A percentile compares a stretch with the other conserved stretches of the same genome.
phyloP scores from a whole-genome alignment of 306 rosid genomes.

The Medicago arabica region DNA sequence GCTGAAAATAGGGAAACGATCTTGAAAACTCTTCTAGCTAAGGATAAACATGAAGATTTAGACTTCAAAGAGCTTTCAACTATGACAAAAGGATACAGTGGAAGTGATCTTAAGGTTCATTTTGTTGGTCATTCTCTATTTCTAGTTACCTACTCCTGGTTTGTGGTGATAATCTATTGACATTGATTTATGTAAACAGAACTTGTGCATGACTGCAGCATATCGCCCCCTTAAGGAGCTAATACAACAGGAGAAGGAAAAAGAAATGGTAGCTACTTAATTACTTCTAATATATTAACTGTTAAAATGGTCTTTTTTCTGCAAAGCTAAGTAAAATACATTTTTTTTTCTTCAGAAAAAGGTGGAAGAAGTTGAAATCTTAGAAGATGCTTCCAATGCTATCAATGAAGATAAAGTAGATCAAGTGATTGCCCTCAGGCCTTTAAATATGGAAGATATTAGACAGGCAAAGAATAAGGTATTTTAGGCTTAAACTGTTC shows the following conservation, averaged over 20 bases:
- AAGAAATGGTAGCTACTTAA: slow-evolving; percentile 65
- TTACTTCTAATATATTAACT: too few relatives aligned
- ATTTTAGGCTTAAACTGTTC: not conserved
- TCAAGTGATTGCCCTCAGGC: too few relatives aligned
- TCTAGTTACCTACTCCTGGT: not conserved
- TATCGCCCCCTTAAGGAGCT: slow-evolving; percentile 90
- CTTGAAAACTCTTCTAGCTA: too few relatives aligned
- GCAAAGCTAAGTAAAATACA: slow-evolving; percentile 5
- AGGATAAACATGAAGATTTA: too few relatives aligned
- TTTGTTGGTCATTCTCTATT: slow-evolving; percentile 15
- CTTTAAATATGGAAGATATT: slow-evolving; percentile 72
- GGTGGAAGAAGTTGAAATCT: slow-evolving; percentile 48
- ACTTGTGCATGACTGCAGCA: slow-evolving; percentile 87
- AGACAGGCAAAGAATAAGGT: too few relatives aligned
- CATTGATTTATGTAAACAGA: slow-evolving; percentile 55
- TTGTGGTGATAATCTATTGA: not conserved
- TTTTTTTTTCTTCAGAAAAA: slow-evolving; percentile 52
- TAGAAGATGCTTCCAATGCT: too few relatives aligned
- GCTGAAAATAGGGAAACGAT: too few relatives aligned
- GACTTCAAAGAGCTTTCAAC: too few relatives aligned
- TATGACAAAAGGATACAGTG: too few relatives aligned
- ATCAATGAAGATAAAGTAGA: too few relatives aligned
- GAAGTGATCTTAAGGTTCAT: too few relatives aligned
- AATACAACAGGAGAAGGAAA: slow-evolving; percentile 70
- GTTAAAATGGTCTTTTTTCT: not conserved